These are phyloP conservation scores for Triangularia verruculosa DNA, from an alignment of 2,329 filamentous ascomycete species.

Conservation along the genomic window DNA sequence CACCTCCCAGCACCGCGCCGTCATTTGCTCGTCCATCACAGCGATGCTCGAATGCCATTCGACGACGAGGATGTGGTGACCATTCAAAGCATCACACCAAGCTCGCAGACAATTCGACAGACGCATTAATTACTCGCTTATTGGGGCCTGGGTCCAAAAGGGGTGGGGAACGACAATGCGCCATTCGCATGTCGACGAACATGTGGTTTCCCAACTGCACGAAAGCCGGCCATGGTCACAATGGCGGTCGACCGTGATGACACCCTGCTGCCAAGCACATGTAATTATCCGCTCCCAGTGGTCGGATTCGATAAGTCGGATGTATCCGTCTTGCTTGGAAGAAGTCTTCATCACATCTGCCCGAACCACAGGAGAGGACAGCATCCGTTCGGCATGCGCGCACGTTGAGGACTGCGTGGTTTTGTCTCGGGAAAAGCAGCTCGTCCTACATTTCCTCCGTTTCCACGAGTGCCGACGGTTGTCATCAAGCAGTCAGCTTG, in stretches of 20 bases:
- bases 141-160: conserved; percentile 2
- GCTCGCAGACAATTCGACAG: conserved; percentile 1
- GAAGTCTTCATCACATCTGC: background rate
- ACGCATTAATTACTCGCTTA: conserved; percentile 11
- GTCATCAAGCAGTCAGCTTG: background rate
- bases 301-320: background rate
- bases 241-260: conserved; percentile 12
- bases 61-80: conserved; percentile 8
- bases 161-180: conserved; percentile 4
- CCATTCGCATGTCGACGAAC: conserved; percentile 8
- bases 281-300: conserved; percentile 6
- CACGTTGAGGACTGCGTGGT: conserved; percentile 5
- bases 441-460: background rate
- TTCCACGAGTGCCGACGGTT: background rate
- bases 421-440: conserved; percentile 2
- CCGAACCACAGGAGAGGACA: background rate
- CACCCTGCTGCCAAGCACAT: background rate
- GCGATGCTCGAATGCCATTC: conserved; percentile 15
- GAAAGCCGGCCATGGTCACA: conserved; percentile 18
- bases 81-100: conserved; percentile 18
- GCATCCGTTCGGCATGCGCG: conserved; percentile 1
- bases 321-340: background rate
- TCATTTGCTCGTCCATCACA: background rate
- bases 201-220: background rate
- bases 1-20: conserved; percentile 1